Percentiles rank a stretch among this genome's conserved stretches.
phyloP scores from a whole-genome alignment of 768 basidiomycete genomes.

The Tephrocybe sp. region DNA sequence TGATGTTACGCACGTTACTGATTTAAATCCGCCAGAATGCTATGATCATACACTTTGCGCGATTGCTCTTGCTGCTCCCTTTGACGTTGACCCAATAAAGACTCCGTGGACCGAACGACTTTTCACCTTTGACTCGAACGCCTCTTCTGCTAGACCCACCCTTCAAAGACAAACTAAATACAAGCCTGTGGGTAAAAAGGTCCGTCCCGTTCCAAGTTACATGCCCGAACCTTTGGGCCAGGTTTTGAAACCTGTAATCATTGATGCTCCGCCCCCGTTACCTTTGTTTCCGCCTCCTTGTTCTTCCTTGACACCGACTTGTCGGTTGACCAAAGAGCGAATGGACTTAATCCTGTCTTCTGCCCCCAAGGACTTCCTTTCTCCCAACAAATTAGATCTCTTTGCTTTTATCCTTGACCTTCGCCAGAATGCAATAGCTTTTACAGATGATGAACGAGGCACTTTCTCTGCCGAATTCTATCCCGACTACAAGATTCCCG shows the following conservation, averaged over 20 bases:
- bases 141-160: no score
- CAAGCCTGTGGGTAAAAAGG: constrained; percentile 24
- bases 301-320: constrained; percentile 7
- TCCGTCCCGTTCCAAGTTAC: constrained; percentile 22
- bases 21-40: constrained; percentile 10
- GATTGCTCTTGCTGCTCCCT: constrained; percentile 2
- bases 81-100: not conserved
- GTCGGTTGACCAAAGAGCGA: constrained; percentile 11
- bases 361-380: constrained; percentile 5
- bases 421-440: constrained; percentile 18
- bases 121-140: no score
- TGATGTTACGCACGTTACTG: constrained; percentile 3
- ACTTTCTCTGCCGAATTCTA: constrained; percentile 28
- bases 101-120: no score
- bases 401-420: constrained; percentile 14
- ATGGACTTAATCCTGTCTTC: constrained; percentile 12
- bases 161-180: constrained; percentile 12
- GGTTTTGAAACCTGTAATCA: constrained; percentile 17
- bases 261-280: constrained; percentile 7
- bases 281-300: constrained; percentile 5
- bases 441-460: constrained; percentile 25
- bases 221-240: constrained; percentile 21
- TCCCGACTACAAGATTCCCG: constrained; percentile 29
- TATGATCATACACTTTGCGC: constrained; percentile 10
- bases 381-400: constrained; percentile 16